Conservation (phyloP, 495 filamentous ascomycete species). For the Terfezia boudieri region DNA sequence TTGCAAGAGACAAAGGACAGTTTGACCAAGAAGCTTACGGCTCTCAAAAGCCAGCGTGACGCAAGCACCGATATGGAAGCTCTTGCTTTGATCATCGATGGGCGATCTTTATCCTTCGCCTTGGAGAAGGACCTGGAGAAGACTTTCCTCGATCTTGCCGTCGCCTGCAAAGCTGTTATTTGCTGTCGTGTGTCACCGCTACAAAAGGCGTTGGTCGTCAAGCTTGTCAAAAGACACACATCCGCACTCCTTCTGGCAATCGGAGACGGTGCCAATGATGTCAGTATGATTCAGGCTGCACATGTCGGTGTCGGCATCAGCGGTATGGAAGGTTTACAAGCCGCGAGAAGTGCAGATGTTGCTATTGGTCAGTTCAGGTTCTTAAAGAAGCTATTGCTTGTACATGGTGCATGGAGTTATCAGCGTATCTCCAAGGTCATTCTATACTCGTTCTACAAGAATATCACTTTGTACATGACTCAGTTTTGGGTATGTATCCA, state of each 20-base stretch:
- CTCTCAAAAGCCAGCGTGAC: slow-evolving; percentile 49
- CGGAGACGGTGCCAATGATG: slow-evolving; percentile 95
- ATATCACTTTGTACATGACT: slow-evolving; percentile 94
- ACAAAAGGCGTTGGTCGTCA: slow-evolving; percentile 95
- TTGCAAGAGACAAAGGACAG: slow-evolving; percentile 57
- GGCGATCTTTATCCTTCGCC: slow-evolving; percentile 81
- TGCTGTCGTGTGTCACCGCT: slow-evolving; percentile 98
- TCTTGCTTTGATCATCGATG: slow-evolving; percentile 89
- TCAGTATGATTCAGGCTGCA: slow-evolving; percentile 98
- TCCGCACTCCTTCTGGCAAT: slow-evolving; percentile 86
- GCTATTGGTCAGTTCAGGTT: slow-evolving; percentile 93
- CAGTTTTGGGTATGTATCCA: slow-evolving; percentile 71
- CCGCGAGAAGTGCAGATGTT: slow-evolving; percentile 86
- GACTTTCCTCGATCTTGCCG: slow-evolving; percentile 74
- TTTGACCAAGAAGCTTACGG: slow-evolving; percentile 75
- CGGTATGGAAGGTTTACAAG: slow-evolving; percentile 95
- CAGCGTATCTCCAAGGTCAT: slow-evolving; percentile 92
- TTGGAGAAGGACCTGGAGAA: slow-evolving; percentile 89
- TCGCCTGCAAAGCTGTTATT: slow-evolving; percentile 94
- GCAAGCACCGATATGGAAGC: slow-evolving; percentile 60
- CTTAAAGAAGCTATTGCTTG: slow-evolving; percentile 79
- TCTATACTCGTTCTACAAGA: slow-evolving; percentile 98
- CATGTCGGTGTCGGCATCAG: slow-evolving; percentile 98
- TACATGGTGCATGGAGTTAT: slow-evolving; percentile 95
- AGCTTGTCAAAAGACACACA: slow-evolving; percentile 89